phyloP scores from a whole-genome alignment of 257 asterid genomes.

The Mentha longifolia region DNA sequence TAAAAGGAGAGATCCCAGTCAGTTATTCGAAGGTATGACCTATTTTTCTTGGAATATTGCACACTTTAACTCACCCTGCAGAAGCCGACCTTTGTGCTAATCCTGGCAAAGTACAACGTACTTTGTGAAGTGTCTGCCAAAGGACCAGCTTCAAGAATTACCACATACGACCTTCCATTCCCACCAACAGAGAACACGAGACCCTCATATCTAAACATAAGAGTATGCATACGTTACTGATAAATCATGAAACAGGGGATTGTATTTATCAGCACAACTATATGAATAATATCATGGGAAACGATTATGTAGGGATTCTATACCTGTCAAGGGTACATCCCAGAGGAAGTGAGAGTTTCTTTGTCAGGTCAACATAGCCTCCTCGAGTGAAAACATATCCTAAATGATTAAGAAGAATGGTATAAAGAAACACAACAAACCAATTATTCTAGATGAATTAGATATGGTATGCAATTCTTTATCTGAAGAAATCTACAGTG shows the following conservation, averaged over 20 bases:
- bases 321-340: constrained; percentile 97
- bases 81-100: constrained; percentile 91
- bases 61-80: constrained; percentile 77
- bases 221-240: constrained; percentile 16
- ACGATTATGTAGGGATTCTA: constrained; percentile 1
- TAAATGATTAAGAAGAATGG: constrained; percentile 33
- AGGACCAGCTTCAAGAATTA: constrained; percentile 95
- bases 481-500: background rate
- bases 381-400: constrained; percentile 95
- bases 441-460: background rate
- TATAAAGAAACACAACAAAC: background rate
- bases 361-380: constrained; percentile 81
- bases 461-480: background rate
- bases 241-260: background rate
- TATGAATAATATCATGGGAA: constrained; percentile 1
- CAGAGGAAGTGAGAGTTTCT: constrained; percentile 79
- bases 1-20: background rate
- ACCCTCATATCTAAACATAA: constrained; percentile 75
- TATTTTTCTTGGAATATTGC: constrained; percentile 16
- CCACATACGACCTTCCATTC: constrained; percentile 87
- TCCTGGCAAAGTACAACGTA: constrained; percentile 81
- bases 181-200: constrained; percentile 95
- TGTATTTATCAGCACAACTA: background rate
- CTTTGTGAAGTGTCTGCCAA: constrained; percentile 73
- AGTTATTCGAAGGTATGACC: constrained; percentile 21